phyloP scores from a whole-genome alignment of 2,329 filamentous ascomycete species.

The Thyridium curvatum region DNA sequence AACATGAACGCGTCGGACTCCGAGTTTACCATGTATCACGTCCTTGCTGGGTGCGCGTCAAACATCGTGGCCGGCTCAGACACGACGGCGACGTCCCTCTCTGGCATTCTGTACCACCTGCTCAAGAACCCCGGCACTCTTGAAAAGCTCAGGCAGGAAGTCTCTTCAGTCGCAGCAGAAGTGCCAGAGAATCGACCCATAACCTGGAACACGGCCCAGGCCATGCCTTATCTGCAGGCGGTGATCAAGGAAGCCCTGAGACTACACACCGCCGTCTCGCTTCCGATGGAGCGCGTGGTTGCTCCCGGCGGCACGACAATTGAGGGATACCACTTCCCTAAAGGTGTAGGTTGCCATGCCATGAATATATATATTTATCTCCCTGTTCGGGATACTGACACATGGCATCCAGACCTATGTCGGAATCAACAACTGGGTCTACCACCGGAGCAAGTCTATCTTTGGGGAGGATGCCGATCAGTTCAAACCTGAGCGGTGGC shows the following conservation, averaged over 20 bases:
- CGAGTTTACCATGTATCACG: constrained; percentile 4
- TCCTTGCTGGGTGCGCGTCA: not conserved
- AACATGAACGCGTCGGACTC: constrained; percentile 2
- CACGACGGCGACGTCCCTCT: constrained; percentile 36
- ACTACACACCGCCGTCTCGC: constrained; percentile 2
- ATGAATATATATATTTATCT: not conserved
- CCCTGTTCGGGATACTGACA: not conserved
- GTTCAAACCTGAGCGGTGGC: constrained; percentile 36
- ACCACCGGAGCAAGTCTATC: constrained; percentile 21
- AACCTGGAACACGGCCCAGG: not conserved
- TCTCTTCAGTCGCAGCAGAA: not conserved
- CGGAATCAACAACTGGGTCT: constrained; percentile 28
- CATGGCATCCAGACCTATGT: constrained; percentile 18
- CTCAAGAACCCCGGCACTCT: constrained; percentile 4
- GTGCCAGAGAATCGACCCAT: too few relatives aligned
- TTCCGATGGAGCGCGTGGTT: constrained; percentile 2
- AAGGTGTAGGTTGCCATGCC: constrained; percentile 13
- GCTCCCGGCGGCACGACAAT: constrained; percentile 2
- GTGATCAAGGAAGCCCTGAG: not conserved
- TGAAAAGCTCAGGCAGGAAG: not conserved
- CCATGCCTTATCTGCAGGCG: not conserved
- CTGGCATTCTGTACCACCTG: constrained; percentile 22
- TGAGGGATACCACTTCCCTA: constrained; percentile 19
- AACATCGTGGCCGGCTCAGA: constrained; percentile 36
- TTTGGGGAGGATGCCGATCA: constrained; percentile 24